Base-by-base conservation (phyloP, 2,329 filamentous ascomycete genomes). In the Tympanopsis confertula region DNA sequence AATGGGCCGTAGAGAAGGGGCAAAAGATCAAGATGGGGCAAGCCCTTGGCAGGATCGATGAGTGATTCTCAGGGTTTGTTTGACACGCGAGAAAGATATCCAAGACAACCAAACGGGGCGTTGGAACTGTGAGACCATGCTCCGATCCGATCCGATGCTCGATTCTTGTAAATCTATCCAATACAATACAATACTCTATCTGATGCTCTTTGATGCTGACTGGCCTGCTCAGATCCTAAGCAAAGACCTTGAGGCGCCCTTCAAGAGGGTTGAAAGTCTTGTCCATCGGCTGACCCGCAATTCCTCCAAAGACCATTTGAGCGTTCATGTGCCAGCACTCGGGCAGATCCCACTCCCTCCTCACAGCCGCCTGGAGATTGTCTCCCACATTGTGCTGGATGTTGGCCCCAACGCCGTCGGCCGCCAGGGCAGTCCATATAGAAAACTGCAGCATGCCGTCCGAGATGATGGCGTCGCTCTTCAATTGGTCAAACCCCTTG, bases 351-450 rank as follows among this genome's bases (percentile, higher is more conserved):
- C 73, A 82, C 36, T 66, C 56, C 1, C 20, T 56, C 10, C 62
- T 53, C 20, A 73, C 69, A 51, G 67, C 65, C 42, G 65, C 59
- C 51, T 80, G 71, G 39, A 80, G 12, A 13, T 7, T 67, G 35
- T 81, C 52, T 3, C 76, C 75, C 58, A 76, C 78, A 59, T 81
- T 81, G 54, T 82, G 77, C 57, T 82, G 77, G 24, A 82, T 57
- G 57, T 78, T 81, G 40, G 68, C 71, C 39, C 75, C 76, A 38
- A 80, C 65, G 14, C 78, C 76, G 43, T 78, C 74, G 19, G 68
- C 61, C 48, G 78, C 72, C 18, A 82, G 63, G 3, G 68, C 74
- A 3, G 70, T 68, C 77, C 77, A 82, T 30, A 78, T 56, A 42
- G 66, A 64, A 53, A 67, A 78, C 54, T 81, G 76, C 50, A 82